Conservation (phyloP, 202 grass and related monocot genomes). For the Musa balbisiana region DNA sequence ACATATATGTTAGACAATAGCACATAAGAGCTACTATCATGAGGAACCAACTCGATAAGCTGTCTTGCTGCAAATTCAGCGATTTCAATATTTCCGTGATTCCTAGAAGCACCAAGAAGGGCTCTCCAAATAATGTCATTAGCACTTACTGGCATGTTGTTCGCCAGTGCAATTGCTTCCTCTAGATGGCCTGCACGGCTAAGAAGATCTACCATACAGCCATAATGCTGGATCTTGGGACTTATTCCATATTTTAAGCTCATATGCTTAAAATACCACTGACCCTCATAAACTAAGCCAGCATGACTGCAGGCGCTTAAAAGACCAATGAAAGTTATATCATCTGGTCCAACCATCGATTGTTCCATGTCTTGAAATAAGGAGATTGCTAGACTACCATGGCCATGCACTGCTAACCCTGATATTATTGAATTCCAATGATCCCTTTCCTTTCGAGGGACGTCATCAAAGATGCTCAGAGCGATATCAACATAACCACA, state of each 20-base stretch:
- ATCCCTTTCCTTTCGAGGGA: too few species aligned
- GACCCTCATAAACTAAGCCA: conserved; percentile 12
- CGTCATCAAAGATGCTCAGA: background rate
- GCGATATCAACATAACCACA: conserved; percentile 14
- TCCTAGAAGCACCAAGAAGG: conserved; percentile 20
- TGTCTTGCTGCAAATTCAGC: conserved; percentile 8
- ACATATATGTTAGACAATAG: conserved; percentile 9
- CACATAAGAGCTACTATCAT: conserved; percentile 11
- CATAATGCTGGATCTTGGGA: background rate
- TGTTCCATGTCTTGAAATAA: conserved; percentile 10
- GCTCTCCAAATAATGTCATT: conserved; percentile 15
- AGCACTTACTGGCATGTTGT: background rate
- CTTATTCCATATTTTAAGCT: background rate
- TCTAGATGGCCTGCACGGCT: conserved; percentile 12
- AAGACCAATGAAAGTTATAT: conserved; percentile 14
- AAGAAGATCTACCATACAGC: too few species aligned
- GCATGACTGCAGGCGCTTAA: conserved; percentile 16
- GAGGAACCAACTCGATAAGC: conserved; percentile 3
- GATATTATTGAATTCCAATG: conserved; percentile 20
- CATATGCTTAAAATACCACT: conserved; percentile 7
- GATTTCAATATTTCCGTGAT: conserved; percentile 8
- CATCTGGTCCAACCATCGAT: conserved; percentile 7
- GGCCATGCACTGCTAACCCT: conserved; percentile 5
- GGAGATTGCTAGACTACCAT: background rate
- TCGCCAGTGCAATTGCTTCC: conserved; percentile 5